Evolutionary conservation across 805 yeast genomes (phyloP).

Genomic region (Myxozyma neotropica): DNA sequence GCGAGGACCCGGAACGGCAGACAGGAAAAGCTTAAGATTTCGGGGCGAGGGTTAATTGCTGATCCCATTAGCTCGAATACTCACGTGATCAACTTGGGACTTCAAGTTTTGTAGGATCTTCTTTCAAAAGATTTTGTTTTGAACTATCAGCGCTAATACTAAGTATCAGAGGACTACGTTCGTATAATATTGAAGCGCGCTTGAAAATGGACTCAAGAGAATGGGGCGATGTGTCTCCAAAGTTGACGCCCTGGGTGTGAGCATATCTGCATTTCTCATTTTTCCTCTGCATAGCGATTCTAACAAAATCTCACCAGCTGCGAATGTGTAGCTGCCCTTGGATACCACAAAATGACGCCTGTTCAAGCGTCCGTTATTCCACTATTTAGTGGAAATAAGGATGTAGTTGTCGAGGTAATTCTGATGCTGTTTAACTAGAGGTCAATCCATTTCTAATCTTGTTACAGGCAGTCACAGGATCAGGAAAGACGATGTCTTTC

Average conservation of each 20-base stretch:
- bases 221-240: constrained; percentile 61
- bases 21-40: background rate
- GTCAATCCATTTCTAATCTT: background rate
- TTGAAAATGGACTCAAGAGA: constrained; percentile 48
- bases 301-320: constrained; percentile 19
- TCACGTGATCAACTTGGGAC: constrained; percentile 3
- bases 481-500: constrained; percentile 96
- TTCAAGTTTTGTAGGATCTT: background rate
- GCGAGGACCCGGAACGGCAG: constrained; percentile 4
- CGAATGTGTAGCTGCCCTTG: constrained; percentile 72
- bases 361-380: constrained; percentile 97
- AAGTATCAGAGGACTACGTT: no score
- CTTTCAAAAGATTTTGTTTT: background rate
- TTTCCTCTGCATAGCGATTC: background rate
- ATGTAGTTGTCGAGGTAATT: constrained; percentile 78
- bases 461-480: constrained; percentile 80
- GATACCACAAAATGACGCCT: constrained; percentile 86
- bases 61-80: no score
- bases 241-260: constrained; percentile 67
- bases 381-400: constrained; percentile 76
- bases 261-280: constrained; percentile 10
- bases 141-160: no score
- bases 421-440: background rate
- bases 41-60: no score
- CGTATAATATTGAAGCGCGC: background rate